phyloP scores from a whole-genome alignment of 805 yeast species.

The Saturnispora quitensis region DNA sequence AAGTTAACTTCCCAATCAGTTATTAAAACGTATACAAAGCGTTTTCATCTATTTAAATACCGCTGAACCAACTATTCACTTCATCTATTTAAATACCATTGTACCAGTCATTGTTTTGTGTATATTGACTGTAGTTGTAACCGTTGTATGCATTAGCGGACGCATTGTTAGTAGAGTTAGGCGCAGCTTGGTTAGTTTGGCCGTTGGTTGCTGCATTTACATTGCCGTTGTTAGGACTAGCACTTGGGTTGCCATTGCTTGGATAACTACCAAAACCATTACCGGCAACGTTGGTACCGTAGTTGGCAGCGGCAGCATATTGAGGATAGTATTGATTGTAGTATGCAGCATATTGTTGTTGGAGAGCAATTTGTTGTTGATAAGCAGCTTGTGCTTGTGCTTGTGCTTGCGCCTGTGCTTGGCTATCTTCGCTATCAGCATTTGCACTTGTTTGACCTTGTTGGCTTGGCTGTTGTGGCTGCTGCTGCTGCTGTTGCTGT shows the following conservation, averaged over 20 bases:
- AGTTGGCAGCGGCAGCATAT: not conserved
- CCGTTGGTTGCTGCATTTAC: not conserved
- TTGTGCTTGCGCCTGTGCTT: constrained; percentile 8
- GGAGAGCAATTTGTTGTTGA: constrained; percentile 15
- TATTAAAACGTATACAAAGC: not conserved
- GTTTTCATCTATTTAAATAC: constrained; percentile 1
- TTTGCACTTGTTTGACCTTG: constrained; percentile 12
- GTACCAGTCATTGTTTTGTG: constrained; percentile 5
- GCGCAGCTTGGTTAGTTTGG: not conserved
- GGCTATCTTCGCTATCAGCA: not conserved
- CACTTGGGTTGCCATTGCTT: not conserved
- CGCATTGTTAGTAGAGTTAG: not conserved
- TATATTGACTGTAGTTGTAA: constrained; percentile 1
- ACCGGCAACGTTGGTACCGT: constrained; percentile 5
- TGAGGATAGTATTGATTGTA: constrained; percentile 6
- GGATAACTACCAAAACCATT: constrained; percentile 1
- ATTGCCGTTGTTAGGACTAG: not conserved
- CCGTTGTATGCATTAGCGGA: not conserved
- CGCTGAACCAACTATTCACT: not conserved
- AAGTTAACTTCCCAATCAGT: not conserved
- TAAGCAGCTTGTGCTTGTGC: constrained; percentile 12
- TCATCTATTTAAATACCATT: not conserved
- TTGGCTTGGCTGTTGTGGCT: constrained; percentile 17
- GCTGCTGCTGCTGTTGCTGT: constrained; percentile 16
- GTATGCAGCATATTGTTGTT: constrained; percentile 10